phyloP scores from a whole-genome alignment of 2,329 filamentous ascomycete genomes.

The Monosporascus sp. region DNA sequence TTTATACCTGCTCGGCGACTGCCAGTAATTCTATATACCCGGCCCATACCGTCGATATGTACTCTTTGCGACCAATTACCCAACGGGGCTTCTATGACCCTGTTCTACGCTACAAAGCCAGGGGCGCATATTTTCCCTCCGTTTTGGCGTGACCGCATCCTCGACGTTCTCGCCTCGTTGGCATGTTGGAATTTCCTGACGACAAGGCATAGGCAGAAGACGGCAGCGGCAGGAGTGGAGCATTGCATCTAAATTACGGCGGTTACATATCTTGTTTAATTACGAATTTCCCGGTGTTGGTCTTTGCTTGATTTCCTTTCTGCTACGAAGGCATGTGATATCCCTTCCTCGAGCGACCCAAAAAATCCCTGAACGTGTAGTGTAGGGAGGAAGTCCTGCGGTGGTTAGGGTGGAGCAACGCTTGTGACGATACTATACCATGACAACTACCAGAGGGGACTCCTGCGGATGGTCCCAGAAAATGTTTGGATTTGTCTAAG shows the following conservation, averaged over 20 bases:
- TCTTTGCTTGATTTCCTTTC: constrained; percentile 22
- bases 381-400: not conserved
- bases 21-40: constrained; percentile 27
- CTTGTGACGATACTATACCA: constrained; percentile 3
- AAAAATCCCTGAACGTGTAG: constrained; percentile 14
- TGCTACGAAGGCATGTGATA: constrained; percentile 18
- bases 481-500: constrained; percentile 6
- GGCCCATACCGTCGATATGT: constrained; percentile 27
- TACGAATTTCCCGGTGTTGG: constrained; percentile 32
- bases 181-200: constrained; percentile 18
- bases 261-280: constrained; percentile 51
- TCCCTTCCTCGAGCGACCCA: constrained; percentile 19
- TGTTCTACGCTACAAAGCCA: constrained; percentile 23
- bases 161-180: constrained; percentile 12
- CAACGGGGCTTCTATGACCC: constrained; percentile 23
- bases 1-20: constrained; percentile 17
- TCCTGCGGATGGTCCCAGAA: not conserved
- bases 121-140: constrained; percentile 13
- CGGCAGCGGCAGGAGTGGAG: constrained; percentile 11
- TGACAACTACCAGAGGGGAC: not conserved
- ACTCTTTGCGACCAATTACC: constrained; percentile 20
- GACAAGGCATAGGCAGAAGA: constrained; percentile 17
- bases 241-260: constrained; percentile 31
- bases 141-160: constrained; percentile 18
- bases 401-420: constrained; percentile 1